Evolutionary conservation across 2,329 filamentous ascomycete genomes (phyloP).

Genomic region (Sphaerulina vaccinii): DNA sequence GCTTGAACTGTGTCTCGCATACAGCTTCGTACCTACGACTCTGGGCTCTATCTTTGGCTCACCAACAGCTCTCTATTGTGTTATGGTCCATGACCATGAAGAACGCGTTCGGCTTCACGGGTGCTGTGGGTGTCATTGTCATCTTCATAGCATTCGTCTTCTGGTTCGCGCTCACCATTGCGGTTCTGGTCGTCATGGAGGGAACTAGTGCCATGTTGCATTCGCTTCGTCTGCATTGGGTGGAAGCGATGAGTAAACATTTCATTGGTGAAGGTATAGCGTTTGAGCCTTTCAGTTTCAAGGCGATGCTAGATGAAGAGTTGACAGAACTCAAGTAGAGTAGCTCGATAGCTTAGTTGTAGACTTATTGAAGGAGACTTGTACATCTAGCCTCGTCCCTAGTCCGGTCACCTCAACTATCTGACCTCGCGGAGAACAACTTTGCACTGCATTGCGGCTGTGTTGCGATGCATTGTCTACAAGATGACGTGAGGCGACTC

Average conservation of each 20-base stretch:
- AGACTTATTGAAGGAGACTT: constrained; percentile 5
- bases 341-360: background rate
- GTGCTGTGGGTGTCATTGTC: constrained; percentile 68
- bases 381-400: background rate
- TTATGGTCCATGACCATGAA: constrained; percentile 95
- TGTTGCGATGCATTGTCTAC: too few relatives aligned
- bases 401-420: background rate
- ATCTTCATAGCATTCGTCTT: constrained; percentile 79
- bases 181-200: constrained; percentile 89
- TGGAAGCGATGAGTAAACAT: constrained; percentile 97
- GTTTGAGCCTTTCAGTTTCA: constrained; percentile 88
- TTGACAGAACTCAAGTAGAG: constrained; percentile 38
- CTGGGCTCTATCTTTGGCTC: constrained; percentile 93
- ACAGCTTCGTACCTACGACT: constrained; percentile 98
- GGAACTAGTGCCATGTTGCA: constrained; percentile 95
- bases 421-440: too few relatives aligned
- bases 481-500: too few relatives aligned
- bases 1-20: constrained; percentile 97
- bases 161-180: constrained; percentile 84
- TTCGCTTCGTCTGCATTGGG: constrained; percentile 88
- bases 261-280: constrained; percentile 81
- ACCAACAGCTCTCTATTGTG: constrained; percentile 95
- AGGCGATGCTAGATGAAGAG: constrained; percentile 79
- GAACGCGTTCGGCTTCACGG: constrained; percentile 64
- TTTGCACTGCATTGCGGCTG: too few relatives aligned